Percentiles rank a stretch among this genome's conserved stretches.
phyloP scores from a whole-genome alignment of 768 basidiomycete species.

The Tricholoma sp. region DNA sequence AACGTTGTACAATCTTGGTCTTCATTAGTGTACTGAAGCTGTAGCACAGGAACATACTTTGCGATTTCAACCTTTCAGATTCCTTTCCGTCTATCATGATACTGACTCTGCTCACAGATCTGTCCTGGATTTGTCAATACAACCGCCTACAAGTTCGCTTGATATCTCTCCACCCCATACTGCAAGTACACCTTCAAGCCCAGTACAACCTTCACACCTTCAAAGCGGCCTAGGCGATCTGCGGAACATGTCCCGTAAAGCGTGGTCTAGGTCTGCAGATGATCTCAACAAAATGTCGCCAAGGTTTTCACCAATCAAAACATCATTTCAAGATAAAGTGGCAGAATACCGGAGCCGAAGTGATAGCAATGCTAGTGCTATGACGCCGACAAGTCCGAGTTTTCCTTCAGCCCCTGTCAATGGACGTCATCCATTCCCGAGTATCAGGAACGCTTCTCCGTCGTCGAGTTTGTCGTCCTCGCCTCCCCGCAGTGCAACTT shows the following conservation, averaged over 20 bases:
- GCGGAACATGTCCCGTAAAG: slow-evolving; percentile 61
- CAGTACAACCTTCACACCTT: slow-evolving; percentile 17
- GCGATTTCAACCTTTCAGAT: background rate
- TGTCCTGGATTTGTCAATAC: slow-evolving; percentile 55
- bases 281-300: slow-evolving; percentile 58
- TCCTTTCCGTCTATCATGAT: background rate
- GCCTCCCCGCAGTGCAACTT: slow-evolving; percentile 30
- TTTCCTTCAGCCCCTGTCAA: slow-evolving; percentile 26
- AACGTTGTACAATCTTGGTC: background rate
- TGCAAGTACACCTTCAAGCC: slow-evolving; percentile 36
- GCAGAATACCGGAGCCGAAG: slow-evolving; percentile 62
- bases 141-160: slow-evolving; percentile 34
- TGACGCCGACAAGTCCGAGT: slow-evolving; percentile 30
- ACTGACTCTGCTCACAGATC: slow-evolving; percentile 40
- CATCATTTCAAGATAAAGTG: slow-evolving; percentile 57
- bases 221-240: slow-evolving; percentile 56
- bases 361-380: slow-evolving; percentile 47
- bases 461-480: slow-evolving; percentile 25
- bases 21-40: background rate
- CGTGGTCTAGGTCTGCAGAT: slow-evolving; percentile 79
- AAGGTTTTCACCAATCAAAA: slow-evolving; percentile 34
- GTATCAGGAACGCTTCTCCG: slow-evolving; percentile 25
- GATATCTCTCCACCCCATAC: slow-evolving; percentile 34
- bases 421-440: slow-evolving; percentile 40
- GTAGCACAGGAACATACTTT: background rate